These are phyloP conservation scores for Knufia fluminis DNA, from an alignment of 2,329 filamentous ascomycete genomes.

Conservation along the genomic window DNA sequence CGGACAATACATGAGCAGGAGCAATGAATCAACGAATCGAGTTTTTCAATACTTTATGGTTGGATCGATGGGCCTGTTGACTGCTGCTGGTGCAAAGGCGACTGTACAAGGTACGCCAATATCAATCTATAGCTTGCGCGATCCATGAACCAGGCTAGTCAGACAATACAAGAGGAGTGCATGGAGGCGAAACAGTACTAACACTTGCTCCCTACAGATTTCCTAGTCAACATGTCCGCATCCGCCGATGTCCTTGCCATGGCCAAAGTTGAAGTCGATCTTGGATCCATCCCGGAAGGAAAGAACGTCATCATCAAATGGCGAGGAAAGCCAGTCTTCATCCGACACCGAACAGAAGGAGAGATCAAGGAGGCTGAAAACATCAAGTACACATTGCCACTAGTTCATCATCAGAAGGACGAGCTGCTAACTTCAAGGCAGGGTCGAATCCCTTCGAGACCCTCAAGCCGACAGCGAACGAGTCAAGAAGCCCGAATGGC, in stretches of 20 bases:
- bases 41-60: slow-evolving; percentile 98
- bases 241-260: slow-evolving; percentile 97
- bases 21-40: slow-evolving; percentile 63
- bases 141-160: not conserved
- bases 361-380: slow-evolving; percentile 95
- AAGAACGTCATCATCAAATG: slow-evolving; percentile 99
- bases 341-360: slow-evolving; percentile 87
- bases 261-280: slow-evolving; percentile 98
- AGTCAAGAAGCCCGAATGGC: slow-evolving; percentile 97
- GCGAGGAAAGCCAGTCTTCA: slow-evolving; percentile 99
- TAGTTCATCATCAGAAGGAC: no score
- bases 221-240: slow-evolving; percentile 99
- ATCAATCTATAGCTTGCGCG: not conserved
- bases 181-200: not conserved
- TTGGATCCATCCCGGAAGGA: slow-evolving; percentile 87
- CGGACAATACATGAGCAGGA: slow-evolving; percentile 71
- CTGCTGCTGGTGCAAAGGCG: slow-evolving; percentile 89
- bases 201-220: slow-evolving; percentile 56
- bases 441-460: slow-evolving; percentile 70
- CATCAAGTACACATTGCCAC: slow-evolving; percentile 47
- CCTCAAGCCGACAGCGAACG: slow-evolving; percentile 85
- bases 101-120: slow-evolving; percentile 79
- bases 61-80: slow-evolving; percentile 83
- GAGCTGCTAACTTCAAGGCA: slow-evolving; percentile 8
- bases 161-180: no score